phyloP scores from a whole-genome alignment of 345 rosid genomes.

The Populus pruinosa region DNA sequence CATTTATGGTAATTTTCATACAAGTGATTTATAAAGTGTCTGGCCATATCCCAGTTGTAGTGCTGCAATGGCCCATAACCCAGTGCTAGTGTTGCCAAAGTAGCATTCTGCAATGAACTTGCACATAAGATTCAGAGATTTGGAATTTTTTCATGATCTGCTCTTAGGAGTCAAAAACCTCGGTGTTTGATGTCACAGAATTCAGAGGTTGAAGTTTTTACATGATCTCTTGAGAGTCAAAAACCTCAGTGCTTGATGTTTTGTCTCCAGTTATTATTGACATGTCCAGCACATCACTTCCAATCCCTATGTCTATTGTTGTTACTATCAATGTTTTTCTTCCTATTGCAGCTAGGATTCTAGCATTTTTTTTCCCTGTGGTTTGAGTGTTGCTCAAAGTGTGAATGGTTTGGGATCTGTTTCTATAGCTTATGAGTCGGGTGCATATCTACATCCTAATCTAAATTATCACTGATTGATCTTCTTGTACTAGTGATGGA shows the following conservation, averaged over 20 bases:
- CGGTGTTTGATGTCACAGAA: neutral
- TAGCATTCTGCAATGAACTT: neutral
- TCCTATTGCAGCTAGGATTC: neutral
- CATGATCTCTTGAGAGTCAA: neutral
- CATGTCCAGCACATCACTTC: neutral
- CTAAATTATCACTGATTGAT: conserved; percentile 8
- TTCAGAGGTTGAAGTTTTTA: neutral
- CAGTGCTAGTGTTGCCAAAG: neutral
- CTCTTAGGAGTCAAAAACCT: neutral
- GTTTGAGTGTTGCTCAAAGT: neutral
- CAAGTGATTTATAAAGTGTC: neutral
- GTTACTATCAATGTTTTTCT: neutral
- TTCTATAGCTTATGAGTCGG: neutral
- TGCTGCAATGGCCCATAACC: neutral
- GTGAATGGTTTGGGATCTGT: neutral
- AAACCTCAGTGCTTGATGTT: neutral
- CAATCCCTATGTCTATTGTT: neutral
- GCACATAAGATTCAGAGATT: neutral
- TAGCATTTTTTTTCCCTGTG: neutral
- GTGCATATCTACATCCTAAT: neutral
- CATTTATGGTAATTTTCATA: neutral
- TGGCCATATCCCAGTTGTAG: neutral
- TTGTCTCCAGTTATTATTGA: neutral
- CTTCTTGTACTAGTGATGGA: conserved; percentile 49
- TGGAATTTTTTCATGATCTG: neutral